Base-by-base conservation (phyloP, 139 green algal genomes). In the Trebouxia sp. region DNA sequence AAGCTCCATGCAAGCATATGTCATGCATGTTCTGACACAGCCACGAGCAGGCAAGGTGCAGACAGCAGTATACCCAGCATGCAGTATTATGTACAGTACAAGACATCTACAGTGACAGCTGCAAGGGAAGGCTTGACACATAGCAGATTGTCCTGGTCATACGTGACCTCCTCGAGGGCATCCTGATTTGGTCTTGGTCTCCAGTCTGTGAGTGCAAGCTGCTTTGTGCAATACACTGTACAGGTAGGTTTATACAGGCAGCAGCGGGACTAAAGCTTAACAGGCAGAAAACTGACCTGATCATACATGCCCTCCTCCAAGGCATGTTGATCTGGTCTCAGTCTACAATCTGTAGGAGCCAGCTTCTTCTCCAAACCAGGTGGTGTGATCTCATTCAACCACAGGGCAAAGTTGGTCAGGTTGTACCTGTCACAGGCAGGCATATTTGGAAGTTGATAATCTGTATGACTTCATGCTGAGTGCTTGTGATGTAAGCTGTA, bases 381-480 rank as follows among this genome's bases (percentile, higher is more conserved):
- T 43, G 62, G 62, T 0, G 85, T 92, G 17, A 97, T 65, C 84
- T 98, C 94, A 83, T 98, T 98, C 65, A 98, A 84, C 51, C 83
- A 76, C 48, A 98, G 95, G 11, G 91, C 86, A 74, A 95, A 98
- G 41, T 80, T 43, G 10, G 86, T 91, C 35, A 95, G 65, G 81
- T 93, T 91, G 83, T 96, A 95, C 45, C 86, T 87, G 56, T 58
- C 37, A 1, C n/a, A n/a, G n/a, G n/a, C n/a, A n/a, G n/a, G n/a
- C n/a, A n/a, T n/a, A 55, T 26, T 58, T 14, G 15, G 17, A 58
- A 58, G 48, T 17, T 58, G 48, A 14, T n/a, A 58, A 58, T 17
- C 17, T 58, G 48, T 58, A 17, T 58, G 14, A 17, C 14, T 58
- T 58, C 15, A 14, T 58, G 48, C 14, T n/a, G 48, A 14, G 48